Evolutionary conservation across 2,329 filamentous ascomycete species (phyloP).

Genomic region (Aspergillus fructus): DNA sequence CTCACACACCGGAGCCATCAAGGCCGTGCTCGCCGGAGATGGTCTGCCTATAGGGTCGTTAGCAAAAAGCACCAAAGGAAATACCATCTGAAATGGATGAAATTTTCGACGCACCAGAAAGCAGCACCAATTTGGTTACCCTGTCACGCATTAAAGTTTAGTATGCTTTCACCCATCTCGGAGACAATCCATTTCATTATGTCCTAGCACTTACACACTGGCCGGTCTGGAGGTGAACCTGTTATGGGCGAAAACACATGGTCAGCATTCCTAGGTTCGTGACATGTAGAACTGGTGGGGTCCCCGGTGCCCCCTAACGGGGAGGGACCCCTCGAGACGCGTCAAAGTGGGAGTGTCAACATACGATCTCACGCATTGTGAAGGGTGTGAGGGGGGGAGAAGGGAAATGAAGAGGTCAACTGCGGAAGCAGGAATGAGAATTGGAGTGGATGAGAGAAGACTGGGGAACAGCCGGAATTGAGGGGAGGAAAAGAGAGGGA

Average conservation of each 20-base stretch:
- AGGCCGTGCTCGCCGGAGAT: constrained; percentile 93
- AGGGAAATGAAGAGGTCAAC: constrained; percentile 15
- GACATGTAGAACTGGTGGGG: constrained; percentile 31
- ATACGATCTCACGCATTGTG: constrained; percentile 75
- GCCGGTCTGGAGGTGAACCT: constrained; percentile 99
- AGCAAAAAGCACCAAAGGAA: constrained; percentile 28
- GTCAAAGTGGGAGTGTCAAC: constrained; percentile 40
- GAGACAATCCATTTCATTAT: constrained; percentile 8
- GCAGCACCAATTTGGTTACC: constrained; percentile 99
- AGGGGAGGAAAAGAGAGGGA: constrained; percentile 23
- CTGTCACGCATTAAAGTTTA: constrained; percentile 51
- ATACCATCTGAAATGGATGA: background rate
- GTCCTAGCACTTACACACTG: constrained; percentile 77
- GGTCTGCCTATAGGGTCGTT: constrained; percentile 62
- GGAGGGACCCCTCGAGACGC: constrained; percentile 36
- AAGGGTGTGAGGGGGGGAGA: constrained; percentile 22
- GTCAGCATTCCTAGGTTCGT: constrained; percentile 29
- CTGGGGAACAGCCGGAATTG: constrained; percentile 15
- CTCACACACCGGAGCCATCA: constrained; percentile 93
- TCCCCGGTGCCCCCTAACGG: constrained; percentile 20
- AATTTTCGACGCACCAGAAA: constrained; percentile 72
- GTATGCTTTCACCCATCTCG: constrained; percentile 11
- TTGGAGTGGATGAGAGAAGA: constrained; percentile 14
- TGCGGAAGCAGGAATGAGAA: constrained; percentile 15
- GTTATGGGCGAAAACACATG: constrained; percentile 50